Evolutionary conservation across 1,284 basidiomycete genomes (phyloP).

Genomic region (Hymenochaete sp.): DNA sequence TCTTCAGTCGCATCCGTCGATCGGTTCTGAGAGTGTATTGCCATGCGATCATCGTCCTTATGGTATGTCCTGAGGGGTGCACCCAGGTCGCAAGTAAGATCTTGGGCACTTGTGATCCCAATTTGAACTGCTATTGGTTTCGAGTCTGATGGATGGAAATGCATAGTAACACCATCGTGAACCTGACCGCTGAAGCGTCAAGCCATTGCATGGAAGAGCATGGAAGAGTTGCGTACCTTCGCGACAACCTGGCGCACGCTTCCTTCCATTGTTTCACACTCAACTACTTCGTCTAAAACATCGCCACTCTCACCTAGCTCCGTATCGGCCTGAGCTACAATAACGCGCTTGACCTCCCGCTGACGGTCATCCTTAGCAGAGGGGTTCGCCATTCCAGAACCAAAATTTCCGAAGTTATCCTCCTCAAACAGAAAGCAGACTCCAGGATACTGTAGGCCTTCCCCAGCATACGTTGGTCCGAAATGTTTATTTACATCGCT

Average conservation of each 20-base stretch:
- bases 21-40: constrained; percentile 54
- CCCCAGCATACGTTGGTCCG: constrained; percentile 78
- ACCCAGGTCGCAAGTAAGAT: constrained; percentile 70
- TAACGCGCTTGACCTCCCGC: constrained; percentile 68
- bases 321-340: constrained; percentile 58
- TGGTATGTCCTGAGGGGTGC: constrained; percentile 71
- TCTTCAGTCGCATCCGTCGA: constrained; percentile 33
- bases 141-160: constrained; percentile 51
- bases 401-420: constrained; percentile 44
- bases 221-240: constrained; percentile 38
- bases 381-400: constrained; percentile 28
- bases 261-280: constrained; percentile 58
- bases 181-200: constrained; percentile 36
- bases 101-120: constrained; percentile 77
- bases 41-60: constrained; percentile 83
- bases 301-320: constrained; percentile 48
- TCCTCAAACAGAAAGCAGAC: constrained; percentile 75
- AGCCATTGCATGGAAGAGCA: constrained; percentile 4
- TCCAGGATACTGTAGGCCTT: constrained; percentile 73
- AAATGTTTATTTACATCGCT: constrained; percentile 66
- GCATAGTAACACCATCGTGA: constrained; percentile 60
- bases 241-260: constrained; percentile 59
- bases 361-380: constrained; percentile 35
- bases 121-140: constrained; percentile 54
- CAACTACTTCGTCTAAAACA: constrained; percentile 56